Evolutionary conservation across 1,284 basidiomycete genomes (phyloP), one percentile per base, ranked within the genome.

Genomic region (Apiotrichum domesticum): DNA sequence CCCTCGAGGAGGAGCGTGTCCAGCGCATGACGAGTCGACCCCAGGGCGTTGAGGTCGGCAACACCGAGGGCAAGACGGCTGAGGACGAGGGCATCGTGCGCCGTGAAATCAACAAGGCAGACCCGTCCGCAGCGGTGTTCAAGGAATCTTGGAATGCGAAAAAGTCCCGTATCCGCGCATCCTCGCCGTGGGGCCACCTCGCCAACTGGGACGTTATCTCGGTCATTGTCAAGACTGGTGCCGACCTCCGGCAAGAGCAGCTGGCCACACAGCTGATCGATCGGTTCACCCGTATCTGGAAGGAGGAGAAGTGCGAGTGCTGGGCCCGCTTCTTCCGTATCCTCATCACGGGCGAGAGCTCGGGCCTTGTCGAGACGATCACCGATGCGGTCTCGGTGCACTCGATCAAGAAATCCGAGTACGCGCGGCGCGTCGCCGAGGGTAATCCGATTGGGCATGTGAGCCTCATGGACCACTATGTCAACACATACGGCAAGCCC

Each of bases 351-450:
- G 92, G 92, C 29, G 90, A 90, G 59, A 85, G 84, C 8, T 96
- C 93, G 15, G 96, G 95, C 9, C 77, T 99, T 53, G 90, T 95
- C 6, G 91, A 95, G 77, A 95, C 92, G 0, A 93, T 95, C 61
- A 95, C 90, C 6, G 96, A 99, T 67, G 90, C 95, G 1, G 90
- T 98, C 2, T 97, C 93, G 11, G 91, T 99, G 66, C 96, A 99
- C 74, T 98, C 95, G 8, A 96, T 99, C 76, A 98, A 98, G 81
- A 99, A 98, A 78, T 88, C 92, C 3, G 93, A 97, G 70, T 98
- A 98, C 75, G 90, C 92, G 3, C 83, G 90, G 57, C 82, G 91
- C 58, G 78, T 95, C 15, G 84, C 89, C 1, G 84, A 84, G 63
- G 90, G 90, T 34, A 82, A 84, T 13, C 63, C 71, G 52, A 78